A percentile compares a stretch with the other conserved stretches of the same genome.
phyloP scores from a whole-genome alignment of 1,139 yeast species.

The Suhomyces ambrosiae region DNA sequence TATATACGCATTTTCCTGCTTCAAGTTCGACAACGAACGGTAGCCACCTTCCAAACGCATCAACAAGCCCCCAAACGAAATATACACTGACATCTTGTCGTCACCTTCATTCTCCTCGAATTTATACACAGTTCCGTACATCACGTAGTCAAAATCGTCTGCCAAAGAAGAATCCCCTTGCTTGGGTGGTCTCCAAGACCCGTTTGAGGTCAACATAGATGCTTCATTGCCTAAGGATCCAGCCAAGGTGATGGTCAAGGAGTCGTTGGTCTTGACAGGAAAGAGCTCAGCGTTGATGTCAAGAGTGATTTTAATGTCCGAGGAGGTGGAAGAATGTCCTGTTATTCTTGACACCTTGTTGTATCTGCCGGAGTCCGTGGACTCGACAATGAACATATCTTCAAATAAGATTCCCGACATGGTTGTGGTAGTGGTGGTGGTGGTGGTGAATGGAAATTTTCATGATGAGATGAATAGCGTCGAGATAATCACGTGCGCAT shows the following conservation, averaged over 20 bases:
- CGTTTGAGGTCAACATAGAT: conserved; percentile 57
- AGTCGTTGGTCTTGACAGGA: conserved; percentile 78
- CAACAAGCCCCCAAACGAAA: conserved; percentile 93
- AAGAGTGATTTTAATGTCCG: conserved; percentile 80
- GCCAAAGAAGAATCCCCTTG: conserved; percentile 84
- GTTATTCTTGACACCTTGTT: conserved; percentile 90
- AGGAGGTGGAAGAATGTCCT: conserved; percentile 82
- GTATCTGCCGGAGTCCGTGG: conserved; percentile 87
- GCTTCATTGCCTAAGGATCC: conserved; percentile 68
- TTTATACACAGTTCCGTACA: conserved; percentile 97
- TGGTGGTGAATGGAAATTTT: conserved; percentile 5
- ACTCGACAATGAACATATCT: conserved; percentile 85
- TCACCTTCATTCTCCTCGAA: conserved; percentile 85
- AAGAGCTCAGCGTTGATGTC: conserved; percentile 93
- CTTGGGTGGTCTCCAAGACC: conserved; percentile 92
- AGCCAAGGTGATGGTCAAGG: conserved; percentile 87
- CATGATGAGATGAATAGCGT: conserved; percentile 10
- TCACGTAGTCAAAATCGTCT: conserved; percentile 96
- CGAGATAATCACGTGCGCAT: no score
- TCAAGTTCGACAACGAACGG: conserved; percentile 82
- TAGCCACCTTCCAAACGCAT: conserved; percentile 95
- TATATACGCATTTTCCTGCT: conserved; percentile 92
- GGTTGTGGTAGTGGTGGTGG: conserved; percentile 5
- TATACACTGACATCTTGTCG: conserved; percentile 80
- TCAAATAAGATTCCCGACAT: conserved; percentile 90